These are phyloP conservation scores for Aspergillus proliferans DNA, from an alignment of 2,329 filamentous ascomycete genomes.

Conservation along the genomic window DNA sequence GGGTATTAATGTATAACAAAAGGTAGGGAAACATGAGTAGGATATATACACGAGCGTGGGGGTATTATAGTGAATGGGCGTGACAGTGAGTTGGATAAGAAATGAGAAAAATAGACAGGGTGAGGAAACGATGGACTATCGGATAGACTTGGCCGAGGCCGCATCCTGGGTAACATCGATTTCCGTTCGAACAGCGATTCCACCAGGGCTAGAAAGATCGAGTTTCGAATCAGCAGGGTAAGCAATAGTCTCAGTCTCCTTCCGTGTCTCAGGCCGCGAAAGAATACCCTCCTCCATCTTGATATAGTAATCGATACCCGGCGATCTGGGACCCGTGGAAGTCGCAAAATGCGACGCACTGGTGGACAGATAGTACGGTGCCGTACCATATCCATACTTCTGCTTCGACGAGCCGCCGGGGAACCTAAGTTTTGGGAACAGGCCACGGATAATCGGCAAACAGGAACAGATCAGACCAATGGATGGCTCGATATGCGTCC, in stretches of 20 bases:
- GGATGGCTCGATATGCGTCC: constrained; percentile 31
- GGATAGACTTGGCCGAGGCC: constrained; percentile 9
- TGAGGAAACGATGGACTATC: constrained; percentile 1
- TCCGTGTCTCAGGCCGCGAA: constrained; percentile 5
- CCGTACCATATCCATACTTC: constrained; percentile 15
- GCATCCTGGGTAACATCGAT: constrained; percentile 21
- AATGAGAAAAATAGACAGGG: not conserved
- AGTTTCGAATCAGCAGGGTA: constrained; percentile 10
- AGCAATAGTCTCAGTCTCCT: constrained; percentile 3
- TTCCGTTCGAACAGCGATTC: constrained; percentile 27
- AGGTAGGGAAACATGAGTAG: not conserved
- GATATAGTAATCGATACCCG: constrained; percentile 18
- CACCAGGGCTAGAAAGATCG: constrained; percentile 11
- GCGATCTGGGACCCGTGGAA: constrained; percentile 16
- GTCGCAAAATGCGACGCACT: constrained; percentile 19
- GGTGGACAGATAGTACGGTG: constrained; percentile 21
- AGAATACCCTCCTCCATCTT: constrained; percentile 21
- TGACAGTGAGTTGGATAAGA: not conserved
- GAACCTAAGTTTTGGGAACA: constrained; percentile 25
- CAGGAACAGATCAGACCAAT: constrained; percentile 31
- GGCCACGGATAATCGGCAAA: constrained; percentile 28
- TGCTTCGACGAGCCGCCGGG: not conserved
- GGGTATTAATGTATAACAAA: not conserved
- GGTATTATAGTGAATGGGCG: not conserved
- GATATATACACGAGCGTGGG: not conserved